phyloP scores from a whole-genome alignment of 352 stramenopile genomes.

The Phytophthora hybrid region DNA sequence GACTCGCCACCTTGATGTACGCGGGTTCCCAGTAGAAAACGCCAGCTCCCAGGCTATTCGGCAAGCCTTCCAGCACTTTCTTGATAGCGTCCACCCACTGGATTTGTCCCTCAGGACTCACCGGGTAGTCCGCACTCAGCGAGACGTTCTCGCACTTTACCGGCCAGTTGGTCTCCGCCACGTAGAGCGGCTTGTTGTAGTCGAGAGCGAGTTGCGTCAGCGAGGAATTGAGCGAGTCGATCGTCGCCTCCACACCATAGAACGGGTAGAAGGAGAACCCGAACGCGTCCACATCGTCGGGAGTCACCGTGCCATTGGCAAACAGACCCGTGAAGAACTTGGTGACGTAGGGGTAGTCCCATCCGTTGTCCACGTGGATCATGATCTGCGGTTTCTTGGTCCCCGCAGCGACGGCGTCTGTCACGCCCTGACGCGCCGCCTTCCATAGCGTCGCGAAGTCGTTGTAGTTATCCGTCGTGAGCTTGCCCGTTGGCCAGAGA shows the following conservation, averaged over 20 bases:
- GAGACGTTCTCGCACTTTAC: constrained; percentile 30
- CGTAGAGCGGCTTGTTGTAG: constrained; percentile 44
- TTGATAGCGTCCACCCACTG: constrained; percentile 40
- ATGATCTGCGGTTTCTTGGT: constrained; percentile 46
- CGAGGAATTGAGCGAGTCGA: constrained; percentile 40
- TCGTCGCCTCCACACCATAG: constrained; percentile 42
- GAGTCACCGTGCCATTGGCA: constrained; percentile 37
- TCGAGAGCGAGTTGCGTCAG: constrained; percentile 35
- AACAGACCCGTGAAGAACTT: constrained; percentile 45
- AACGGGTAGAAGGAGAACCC: constrained; percentile 51
- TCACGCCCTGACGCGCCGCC: constrained; percentile 38
- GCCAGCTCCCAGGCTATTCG: constrained; percentile 32
- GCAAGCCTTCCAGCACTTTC: constrained; percentile 33
- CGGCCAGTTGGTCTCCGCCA: constrained; percentile 46
- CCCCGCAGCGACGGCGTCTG: constrained; percentile 33
- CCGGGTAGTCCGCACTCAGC: constrained; percentile 33
- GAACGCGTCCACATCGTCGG: constrained; percentile 40
- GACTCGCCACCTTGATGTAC: constrained; percentile 29
- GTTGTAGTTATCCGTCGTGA: constrained; percentile 38
- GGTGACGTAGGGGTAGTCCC: constrained; percentile 43
- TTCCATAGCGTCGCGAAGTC: constrained; percentile 45
- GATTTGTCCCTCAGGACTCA: constrained; percentile 38
- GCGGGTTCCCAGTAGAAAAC: constrained; percentile 51
- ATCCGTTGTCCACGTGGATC: constrained; percentile 49
- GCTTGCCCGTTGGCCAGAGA: constrained; percentile 36